phyloP scores from a whole-genome alignment of 2,329 filamentous ascomycete species.

The Clarireedia sp. region DNA sequence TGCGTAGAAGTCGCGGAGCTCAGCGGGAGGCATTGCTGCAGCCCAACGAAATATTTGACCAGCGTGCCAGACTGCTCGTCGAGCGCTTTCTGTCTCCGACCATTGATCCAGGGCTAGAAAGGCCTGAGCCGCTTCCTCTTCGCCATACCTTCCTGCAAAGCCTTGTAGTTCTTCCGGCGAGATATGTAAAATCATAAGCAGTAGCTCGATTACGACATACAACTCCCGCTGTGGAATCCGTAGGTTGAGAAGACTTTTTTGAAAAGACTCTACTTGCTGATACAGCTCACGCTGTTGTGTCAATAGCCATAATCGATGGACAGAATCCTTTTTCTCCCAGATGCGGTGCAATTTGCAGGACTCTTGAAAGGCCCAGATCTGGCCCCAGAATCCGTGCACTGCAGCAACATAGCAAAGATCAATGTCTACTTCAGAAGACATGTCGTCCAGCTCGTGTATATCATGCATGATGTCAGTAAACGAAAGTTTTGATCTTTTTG shows the following conservation, averaged over 20 bases:
- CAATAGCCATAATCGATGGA: slow-evolving; percentile 11
- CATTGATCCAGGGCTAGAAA: slow-evolving; percentile 5
- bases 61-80: slow-evolving; percentile 27
- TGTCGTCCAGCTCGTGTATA: too few relatives aligned
- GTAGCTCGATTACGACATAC: slow-evolving; percentile 9
- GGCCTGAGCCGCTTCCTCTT: slow-evolving; percentile 11
- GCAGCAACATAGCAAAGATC: slow-evolving; percentile 1
- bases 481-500: too few relatives aligned
- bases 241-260: not conserved
- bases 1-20: slow-evolving; percentile 58
- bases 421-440: slow-evolving; percentile 2
- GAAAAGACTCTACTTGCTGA: slow-evolving; percentile 2
- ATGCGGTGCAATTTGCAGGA: slow-evolving; percentile 5
- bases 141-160: slow-evolving; percentile 17
- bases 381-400: slow-evolving; percentile 13
- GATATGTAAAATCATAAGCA: slow-evolving; percentile 14
- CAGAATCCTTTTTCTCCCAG: slow-evolving; percentile 1
- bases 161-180: slow-evolving; percentile 13
- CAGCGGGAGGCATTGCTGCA: slow-evolving; percentile 40
- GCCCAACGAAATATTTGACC: slow-evolving; percentile 16
- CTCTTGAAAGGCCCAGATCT: slow-evolving; percentile 12
- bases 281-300: slow-evolving; percentile 12
- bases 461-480: too few relatives aligned
- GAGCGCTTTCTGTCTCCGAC: slow-evolving; percentile 39
- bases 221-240: not conserved